Conservation (phyloP, 148 eudicot genomes). For the Dianthus caryophyllus region DNA sequence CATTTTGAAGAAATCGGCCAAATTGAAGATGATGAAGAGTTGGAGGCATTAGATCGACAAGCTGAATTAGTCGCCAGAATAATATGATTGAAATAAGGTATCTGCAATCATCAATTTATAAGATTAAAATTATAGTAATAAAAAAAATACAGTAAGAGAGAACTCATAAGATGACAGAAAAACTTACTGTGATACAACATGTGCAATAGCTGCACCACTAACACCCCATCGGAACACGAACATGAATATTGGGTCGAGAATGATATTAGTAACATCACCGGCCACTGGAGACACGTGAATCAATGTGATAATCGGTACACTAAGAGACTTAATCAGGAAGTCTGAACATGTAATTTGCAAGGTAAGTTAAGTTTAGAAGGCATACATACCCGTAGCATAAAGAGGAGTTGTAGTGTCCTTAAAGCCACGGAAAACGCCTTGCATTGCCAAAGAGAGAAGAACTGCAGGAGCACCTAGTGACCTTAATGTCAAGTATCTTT, state of each 20-base stretch:
- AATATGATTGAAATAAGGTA: constrained; percentile 64
- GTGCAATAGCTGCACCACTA: constrained; percentile 81
- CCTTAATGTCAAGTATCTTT: constrained; percentile 55
- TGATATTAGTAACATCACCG: constrained; percentile 60
- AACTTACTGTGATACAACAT: constrained; percentile 79
- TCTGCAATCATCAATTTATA: constrained; percentile 29
- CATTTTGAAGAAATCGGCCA: constrained; percentile 65
- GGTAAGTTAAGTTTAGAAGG: background rate
- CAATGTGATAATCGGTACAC: constrained; percentile 3
- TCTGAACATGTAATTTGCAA: background rate
- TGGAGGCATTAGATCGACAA: constrained; percentile 72
- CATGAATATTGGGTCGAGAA: constrained; percentile 70
- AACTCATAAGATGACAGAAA: background rate
- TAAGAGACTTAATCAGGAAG: background rate
- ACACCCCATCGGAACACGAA: constrained; percentile 52
- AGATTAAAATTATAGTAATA: no score
- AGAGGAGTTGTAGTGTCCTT: constrained; percentile 81
- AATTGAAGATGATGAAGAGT: constrained; percentile 44
- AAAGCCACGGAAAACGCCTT: constrained; percentile 79
- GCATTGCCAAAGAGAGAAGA: constrained; percentile 86
- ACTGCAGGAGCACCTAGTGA: constrained; percentile 87
- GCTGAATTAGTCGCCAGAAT: constrained; percentile 55
- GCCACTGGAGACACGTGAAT: constrained; percentile 35
- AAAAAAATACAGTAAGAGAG: no score
- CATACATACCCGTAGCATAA: constrained; percentile 67